Evolutionary conservation across 805 yeast genomes (phyloP).

Genomic region (baker's yeast (Saccharomyces cerevisiae)): DNA sequence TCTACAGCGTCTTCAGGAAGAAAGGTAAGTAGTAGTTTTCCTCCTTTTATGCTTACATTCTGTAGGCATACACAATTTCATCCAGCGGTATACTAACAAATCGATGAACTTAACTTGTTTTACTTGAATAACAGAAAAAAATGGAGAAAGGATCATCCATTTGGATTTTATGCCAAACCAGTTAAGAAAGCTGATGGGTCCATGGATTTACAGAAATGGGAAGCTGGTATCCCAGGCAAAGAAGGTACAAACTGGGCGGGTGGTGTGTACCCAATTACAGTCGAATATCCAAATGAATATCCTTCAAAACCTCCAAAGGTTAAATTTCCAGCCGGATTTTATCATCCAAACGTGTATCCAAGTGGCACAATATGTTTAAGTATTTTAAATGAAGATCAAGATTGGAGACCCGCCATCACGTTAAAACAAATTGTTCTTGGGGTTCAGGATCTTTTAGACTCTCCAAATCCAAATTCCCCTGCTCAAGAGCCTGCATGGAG

Average conservation of each 20-base stretch:
- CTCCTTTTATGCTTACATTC: neutral
- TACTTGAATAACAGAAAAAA: constrained; percentile 50
- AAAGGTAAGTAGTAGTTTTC: constrained; percentile 40
- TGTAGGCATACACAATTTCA: neutral
- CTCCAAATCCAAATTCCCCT: constrained; percentile 92
- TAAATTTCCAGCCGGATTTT: constrained; percentile 78
- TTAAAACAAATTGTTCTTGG: constrained; percentile 85
- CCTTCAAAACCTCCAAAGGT: constrained; percentile 97
- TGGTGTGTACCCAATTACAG: constrained; percentile 79
- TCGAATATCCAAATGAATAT: constrained; percentile 80
- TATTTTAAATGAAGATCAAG: constrained; percentile 88
- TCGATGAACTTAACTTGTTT: neutral
- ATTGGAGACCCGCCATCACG: constrained; percentile 96
- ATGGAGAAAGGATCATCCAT: constrained; percentile 98
- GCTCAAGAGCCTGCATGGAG: constrained; percentile 97
- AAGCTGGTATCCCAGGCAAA: constrained; percentile 94
- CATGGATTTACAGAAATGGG: constrained; percentile 80
- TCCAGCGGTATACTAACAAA: neutral
- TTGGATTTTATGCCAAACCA: constrained; percentile 94
- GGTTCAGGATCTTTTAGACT: constrained; percentile 79
- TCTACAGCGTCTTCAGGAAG: constrained; percentile 82
- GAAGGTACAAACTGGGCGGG: constrained; percentile 79
- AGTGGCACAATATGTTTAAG: constrained; percentile 93
- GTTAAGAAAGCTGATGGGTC: constrained; percentile 70
- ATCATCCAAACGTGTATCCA: constrained; percentile 96